Conservation (phyloP, 139 green algal species). For the Closterium sp. region DNA sequence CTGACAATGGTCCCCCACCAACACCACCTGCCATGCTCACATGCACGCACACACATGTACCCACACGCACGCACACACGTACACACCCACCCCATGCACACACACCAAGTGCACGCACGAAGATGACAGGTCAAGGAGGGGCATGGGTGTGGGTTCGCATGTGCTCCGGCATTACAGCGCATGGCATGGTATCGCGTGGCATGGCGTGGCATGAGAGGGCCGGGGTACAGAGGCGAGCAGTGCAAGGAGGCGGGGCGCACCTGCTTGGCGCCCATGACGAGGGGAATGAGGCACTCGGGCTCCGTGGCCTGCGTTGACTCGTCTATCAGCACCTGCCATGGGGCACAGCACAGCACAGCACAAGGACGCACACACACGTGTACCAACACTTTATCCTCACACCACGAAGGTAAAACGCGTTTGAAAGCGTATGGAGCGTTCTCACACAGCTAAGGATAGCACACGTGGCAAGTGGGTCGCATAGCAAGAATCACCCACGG, state of each 20-base stretch:
- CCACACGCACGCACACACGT: not conserved
- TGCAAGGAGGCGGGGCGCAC: slow-evolving; percentile 6
- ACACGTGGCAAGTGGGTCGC: too few relatives aligned
- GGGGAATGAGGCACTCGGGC: slow-evolving; percentile 88
- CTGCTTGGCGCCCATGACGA: slow-evolving; percentile 90
- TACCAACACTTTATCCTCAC: too few relatives aligned
- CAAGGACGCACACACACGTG: too few relatives aligned
- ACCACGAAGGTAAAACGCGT: too few relatives aligned
- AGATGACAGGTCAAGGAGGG: not conserved
- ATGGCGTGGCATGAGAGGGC: too few relatives aligned
- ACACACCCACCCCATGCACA: not conserved
- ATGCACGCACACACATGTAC: not conserved
- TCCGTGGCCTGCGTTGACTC: slow-evolving; percentile 94
- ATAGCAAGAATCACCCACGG: too few relatives aligned
- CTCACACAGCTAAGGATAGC: too few relatives aligned
- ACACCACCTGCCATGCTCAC: slow-evolving; percentile 56
- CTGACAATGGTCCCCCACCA: slow-evolving; percentile 97
- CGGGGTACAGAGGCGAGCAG: too few relatives aligned
- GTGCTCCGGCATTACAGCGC: not conserved
- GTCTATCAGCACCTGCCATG: slow-evolving; percentile 80
- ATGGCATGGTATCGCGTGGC: too few relatives aligned
- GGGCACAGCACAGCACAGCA: not conserved
- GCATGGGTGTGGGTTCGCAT: too few relatives aligned
- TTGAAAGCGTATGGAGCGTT: too few relatives aligned
- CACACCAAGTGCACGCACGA: not conserved